Base-by-base conservation (phyloP, 2,329 filamentous ascomycete genomes). In the Stagonosporopsis vannaccii region DNA sequence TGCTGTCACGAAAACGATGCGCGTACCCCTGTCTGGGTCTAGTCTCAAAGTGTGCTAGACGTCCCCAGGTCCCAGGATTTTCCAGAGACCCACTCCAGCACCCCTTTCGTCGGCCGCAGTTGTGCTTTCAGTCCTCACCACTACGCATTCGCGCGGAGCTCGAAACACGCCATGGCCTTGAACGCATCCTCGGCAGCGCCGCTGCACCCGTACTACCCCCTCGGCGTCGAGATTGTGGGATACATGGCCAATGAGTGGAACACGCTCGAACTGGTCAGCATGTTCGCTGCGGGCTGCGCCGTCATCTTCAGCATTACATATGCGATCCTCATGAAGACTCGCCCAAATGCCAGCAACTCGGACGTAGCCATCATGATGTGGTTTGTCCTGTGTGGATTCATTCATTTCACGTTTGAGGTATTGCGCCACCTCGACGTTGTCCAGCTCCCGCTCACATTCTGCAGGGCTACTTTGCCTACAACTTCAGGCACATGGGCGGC, bases 391-490 rank as follows among this genome's bases (percentile, higher is more conserved):
- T 90, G 89, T 65, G 87, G 86, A 2, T 86, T 83, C 63, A 81
- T 96, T 33, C 92, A 97, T 6, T 32, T 32, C 6, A 32, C 30
- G 12, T 32, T 32, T 32, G 30, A 32, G 30, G 30, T 32, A 32
- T 7, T 2, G 30, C 30, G n/a, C 30, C 8, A 11, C 8, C 26
- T 11, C 26, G 6, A 7, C 11, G 11, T n/a, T n/a, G n/a, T n/a
- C n/a, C n/a, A n/a, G n/a, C n/a, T n/a, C n/a, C n/a, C n/a, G 26
- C 26, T 28, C 77, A 82, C 89, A 51, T 87, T 90, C 69, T 96
- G 96, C 74, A 96, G 79, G 90, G 88, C 33, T 96, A 96, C 75
- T 96, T 92, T 72, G 82, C 92, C 60, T 75, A 85, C 61, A 86
- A 93, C 72, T 89, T 91, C 73, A 77, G 80, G 20, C 79, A 78